Conservation (phyloP, 2,329 filamentous ascomycete species). For the Waltergamsia citrina region DNA sequence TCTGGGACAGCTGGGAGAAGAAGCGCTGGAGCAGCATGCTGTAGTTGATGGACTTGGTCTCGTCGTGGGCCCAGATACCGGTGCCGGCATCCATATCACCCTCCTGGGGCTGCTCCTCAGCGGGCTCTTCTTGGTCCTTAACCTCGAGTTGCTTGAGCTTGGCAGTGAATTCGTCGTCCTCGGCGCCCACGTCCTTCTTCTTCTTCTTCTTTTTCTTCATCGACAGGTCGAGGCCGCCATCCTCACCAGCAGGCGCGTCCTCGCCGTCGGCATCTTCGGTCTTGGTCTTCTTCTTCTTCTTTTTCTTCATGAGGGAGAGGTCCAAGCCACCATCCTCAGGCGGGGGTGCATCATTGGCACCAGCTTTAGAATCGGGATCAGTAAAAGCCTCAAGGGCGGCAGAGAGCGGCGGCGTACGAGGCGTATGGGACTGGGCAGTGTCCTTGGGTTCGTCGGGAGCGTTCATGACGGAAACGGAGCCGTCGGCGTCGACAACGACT, state of each 20-base stretch:
- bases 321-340: conserved; percentile 44
- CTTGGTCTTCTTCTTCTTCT: conserved; percentile 53
- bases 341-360: conserved; percentile 29
- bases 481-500: conserved; percentile 82
- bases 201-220: conserved; percentile 76
- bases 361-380: conserved; percentile 36
- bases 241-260: conserved; percentile 30
- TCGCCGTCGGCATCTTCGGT: conserved; percentile 29
- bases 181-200: conserved; percentile 46
- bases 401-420: conserved; percentile 53
- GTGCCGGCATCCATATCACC: conserved; percentile 83
- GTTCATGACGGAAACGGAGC: conserved; percentile 69
- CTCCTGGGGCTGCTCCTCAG: conserved; percentile 44
- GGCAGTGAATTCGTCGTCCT: conserved; percentile 53
- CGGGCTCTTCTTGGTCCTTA: conserved; percentile 52
- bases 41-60: conserved; percentile 72
- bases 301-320: conserved; percentile 73
- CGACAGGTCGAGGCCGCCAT: conserved; percentile 44
- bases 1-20: conserved; percentile 87
- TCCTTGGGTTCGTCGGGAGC: conserved; percentile 67
- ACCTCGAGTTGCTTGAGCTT: conserved; percentile 54
- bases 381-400: conserved; percentile 46
- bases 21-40: conserved; percentile 80
- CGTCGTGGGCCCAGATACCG: conserved; percentile 81
- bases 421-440: conserved; percentile 70